Percentiles rank a stretch among this genome's conserved stretches.
Evolutionary conservation across 164 flowering plant genomes (phyloP).

Genomic region (Umbellularia californica): DNA sequence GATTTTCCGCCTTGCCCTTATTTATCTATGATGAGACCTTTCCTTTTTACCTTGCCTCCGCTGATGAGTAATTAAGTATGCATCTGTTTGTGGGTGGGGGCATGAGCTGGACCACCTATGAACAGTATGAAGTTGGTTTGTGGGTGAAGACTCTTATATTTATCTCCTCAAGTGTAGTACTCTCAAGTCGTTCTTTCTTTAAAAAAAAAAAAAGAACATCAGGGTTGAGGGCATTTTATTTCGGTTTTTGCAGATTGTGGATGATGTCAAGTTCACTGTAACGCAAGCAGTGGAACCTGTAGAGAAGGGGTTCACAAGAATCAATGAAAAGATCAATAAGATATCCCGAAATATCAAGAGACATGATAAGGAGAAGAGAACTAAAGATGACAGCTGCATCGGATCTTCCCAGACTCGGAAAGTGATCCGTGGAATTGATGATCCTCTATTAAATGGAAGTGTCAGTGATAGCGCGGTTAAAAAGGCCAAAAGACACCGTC

Average conservation of each 20-base stretch:
- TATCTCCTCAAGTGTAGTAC: too few relatives aligned
- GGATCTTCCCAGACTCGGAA: conserved; percentile 40
- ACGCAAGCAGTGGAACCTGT: conserved; percentile 87
- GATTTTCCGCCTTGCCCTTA: too few relatives aligned
- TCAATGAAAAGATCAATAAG: conserved; percentile 76
- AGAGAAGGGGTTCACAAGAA: conserved; percentile 80
- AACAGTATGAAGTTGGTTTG: too few relatives aligned
- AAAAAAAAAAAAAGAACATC: too few relatives aligned
- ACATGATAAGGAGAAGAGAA: conserved; percentile 63
- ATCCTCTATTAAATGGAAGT: conserved; percentile 87
- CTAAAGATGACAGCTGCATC: conserved; percentile 75
- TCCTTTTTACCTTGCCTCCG: too few relatives aligned
- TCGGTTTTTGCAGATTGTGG: conserved; percentile 60
- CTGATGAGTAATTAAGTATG: too few relatives aligned
- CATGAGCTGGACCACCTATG: too few relatives aligned
- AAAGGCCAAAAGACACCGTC: conserved; percentile 59
- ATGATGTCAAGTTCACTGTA: conserved; percentile 87
- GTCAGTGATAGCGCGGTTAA: conserved; percentile 69
- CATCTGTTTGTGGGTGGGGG: too few relatives aligned
- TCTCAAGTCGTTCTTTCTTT: too few relatives aligned
- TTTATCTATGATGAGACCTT: too few relatives aligned
- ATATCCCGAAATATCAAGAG: conserved; percentile 80
- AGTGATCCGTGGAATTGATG: conserved; percentile 90
- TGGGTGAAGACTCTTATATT: too few relatives aligned
- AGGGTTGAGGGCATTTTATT: too few relatives aligned